Base-by-base conservation (phyloP, 2,329 filamentous ascomycete species). In the Fusarium multiceps region DNA sequence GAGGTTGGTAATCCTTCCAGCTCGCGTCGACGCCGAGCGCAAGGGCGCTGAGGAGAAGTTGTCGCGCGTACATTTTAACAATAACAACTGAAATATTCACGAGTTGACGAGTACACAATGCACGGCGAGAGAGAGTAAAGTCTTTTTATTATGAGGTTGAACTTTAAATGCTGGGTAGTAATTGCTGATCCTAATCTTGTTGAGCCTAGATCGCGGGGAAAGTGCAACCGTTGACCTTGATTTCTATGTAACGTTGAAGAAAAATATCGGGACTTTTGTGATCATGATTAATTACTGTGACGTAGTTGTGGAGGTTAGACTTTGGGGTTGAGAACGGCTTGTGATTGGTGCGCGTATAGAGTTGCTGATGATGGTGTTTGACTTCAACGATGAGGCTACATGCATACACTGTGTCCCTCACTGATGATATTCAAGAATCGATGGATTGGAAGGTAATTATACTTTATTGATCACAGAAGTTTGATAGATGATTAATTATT, bases 231-330 rank as follows among this genome's bases (percentile, higher is more conserved):
- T 53, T 41, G n/a, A 32, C 42, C 27, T 14, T 65, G 54, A 48
- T 28, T 28, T 21, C 4, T 20, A 60, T 66, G 63, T 66, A 66
- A 66, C 61, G 61, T 66, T 66, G 47, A 60, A 30, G 27, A 14
- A n/a, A 30, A n/a, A 30, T 49, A n/a, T 14, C 43, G 60, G 60
- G 30, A 49, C 60, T 55, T 63, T 62, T 62, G 9, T 2, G 30
- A 16, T 13, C 12, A 14, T 42, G 23, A 40, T 9, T 48, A 30
- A 63, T 28, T 32, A 32, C 21, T n/a, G 55, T 66, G 63, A 66
- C 63, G 61, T 66, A 66, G 61, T 23, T 6, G 11, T 42, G 20
- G 16, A 42, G 25, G 20, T n/a, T 18, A 27, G 13, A 25, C 6
- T 21, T 10, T 43, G 7, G 43, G 8, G 25, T 2, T 11, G 25